These are phyloP conservation scores for Rhytidiadelphus loreus DNA, from an alignment of 225 moss, liverwort and hornwort genomes.

Conservation along the genomic window DNA sequence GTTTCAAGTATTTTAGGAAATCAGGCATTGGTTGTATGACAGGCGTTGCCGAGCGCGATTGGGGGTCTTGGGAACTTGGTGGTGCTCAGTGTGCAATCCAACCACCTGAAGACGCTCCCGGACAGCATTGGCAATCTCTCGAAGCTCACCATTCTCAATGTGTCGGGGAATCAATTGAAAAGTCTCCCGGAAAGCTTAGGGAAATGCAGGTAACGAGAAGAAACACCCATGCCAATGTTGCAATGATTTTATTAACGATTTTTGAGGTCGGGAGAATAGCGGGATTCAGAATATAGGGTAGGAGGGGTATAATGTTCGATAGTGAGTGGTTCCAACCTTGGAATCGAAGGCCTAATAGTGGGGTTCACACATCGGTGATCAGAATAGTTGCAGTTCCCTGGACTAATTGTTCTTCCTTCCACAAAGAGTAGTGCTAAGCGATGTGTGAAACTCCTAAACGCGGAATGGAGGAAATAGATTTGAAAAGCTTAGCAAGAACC, in stretches of 20 bases:
- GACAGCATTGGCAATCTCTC: conserved; percentile 57
- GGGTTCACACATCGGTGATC: not conserved
- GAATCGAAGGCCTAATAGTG: not conserved
- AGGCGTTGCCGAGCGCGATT: conserved; percentile 63
- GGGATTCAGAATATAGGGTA: not conserved
- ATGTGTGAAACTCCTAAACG: not conserved
- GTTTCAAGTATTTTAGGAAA: not conserved
- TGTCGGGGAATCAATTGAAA: conserved; percentile 64
- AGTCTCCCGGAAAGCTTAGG: conserved; percentile 66
- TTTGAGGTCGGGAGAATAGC: too few species aligned
- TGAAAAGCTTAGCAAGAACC: not conserved
- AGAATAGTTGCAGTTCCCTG: not conserved
- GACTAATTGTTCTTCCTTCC: not conserved
- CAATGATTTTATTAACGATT: not conserved
- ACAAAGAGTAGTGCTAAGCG: not conserved
- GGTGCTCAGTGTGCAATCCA: conserved; percentile 54
- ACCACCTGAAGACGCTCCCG: conserved; percentile 50
- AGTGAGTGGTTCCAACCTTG: not conserved
- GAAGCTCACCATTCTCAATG: conserved; percentile 47
- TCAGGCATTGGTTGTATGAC: not conserved
- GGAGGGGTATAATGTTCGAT: not conserved
- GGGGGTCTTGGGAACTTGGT: conserved; percentile 48
- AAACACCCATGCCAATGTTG: not conserved
- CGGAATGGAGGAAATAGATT: too few species aligned
- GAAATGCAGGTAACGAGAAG: conserved; percentile 52